Conservation (phyloP, 179 eudicot species). For the Actinidia arguta region DNA sequence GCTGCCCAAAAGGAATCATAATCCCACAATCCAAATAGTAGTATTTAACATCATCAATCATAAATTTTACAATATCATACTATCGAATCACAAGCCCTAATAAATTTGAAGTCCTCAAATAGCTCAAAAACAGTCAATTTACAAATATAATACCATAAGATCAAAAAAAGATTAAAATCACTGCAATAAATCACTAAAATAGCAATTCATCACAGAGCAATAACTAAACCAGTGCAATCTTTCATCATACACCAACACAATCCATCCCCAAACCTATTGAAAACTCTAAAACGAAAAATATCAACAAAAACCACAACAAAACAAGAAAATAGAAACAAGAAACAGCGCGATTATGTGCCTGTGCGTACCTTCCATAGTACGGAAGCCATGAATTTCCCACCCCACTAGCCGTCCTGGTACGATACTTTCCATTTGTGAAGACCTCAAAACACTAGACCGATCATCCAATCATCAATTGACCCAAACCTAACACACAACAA, state of each 20-base stretch:
- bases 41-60: not conserved
- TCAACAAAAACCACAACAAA: not conserved
- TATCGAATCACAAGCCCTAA: not conserved
- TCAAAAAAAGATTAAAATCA: not conserved
- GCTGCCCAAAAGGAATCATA: not conserved
- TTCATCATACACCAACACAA: not conserved
- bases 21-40: not conserved
- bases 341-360: not conserved
- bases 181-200: not conserved
- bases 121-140: not conserved
- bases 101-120: not conserved
- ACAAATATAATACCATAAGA: not conserved
- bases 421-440: slow-evolving; percentile 15
- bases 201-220: not conserved
- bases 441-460: not conserved
- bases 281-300: not conserved
- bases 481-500: not conserved
- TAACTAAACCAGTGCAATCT: not conserved
- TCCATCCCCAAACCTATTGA: not conserved
- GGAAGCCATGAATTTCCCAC: slow-evolving; percentile 29
- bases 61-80: not conserved
- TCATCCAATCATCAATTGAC: not conserved
- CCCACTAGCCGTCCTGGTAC: slow-evolving; percentile 14
- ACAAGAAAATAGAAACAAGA: not conserved
- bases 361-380: slow-evolving; percentile 50